Base-by-base conservation (phyloP, 495 filamentous ascomycete genomes). In the Penicillium robsamsonii region DNA sequence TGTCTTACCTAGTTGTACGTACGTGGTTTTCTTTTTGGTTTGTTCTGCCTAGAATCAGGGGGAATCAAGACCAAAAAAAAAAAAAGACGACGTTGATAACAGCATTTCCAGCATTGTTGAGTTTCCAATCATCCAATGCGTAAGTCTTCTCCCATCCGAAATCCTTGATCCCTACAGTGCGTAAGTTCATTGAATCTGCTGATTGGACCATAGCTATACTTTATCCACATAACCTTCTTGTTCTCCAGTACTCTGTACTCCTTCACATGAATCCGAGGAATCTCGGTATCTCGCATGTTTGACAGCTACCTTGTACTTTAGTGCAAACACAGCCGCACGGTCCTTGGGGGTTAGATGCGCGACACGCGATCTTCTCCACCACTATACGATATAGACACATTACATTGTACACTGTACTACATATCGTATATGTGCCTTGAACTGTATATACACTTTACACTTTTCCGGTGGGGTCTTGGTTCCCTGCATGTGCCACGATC, bases 401-500 rank as follows among this genome's bases (percentile, higher is more conserved):
- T 17, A n/a, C 13, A 38, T 4, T 27, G 25, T 17, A 9, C n/a
- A 13, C 15, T 37, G 13, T 37, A 27, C 25, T 27, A 27, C 33
- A 37, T 7, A n/a, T n/a, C 5, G n/a, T 37, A 37, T 37, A 7
- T 37, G 10, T 20, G 10, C 2, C 40, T 20, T 22, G 10, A 0
- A 42, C 7, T 46, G 15, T 43, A 33, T 30, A 33, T 37, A 25
- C 15, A 2, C 18, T 38, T 15, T 37, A 37, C 27, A 4, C 22
- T 20, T 38, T 38, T 17, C 7, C 15, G 35, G 48, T n/a, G 22
- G 48, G 22, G 18, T 40, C 55, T 53, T 61, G 53, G 51, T 57
- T 50, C 46, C 55, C 57, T 65, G 59, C 57, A 65, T 63, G 50
- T 66, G 57, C 58, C 54, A 65, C 62, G 62, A 67, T 67, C 56